phyloP scores from a whole-genome alignment of 148 eudicot genomes.

The Chenopodium album region DNA sequence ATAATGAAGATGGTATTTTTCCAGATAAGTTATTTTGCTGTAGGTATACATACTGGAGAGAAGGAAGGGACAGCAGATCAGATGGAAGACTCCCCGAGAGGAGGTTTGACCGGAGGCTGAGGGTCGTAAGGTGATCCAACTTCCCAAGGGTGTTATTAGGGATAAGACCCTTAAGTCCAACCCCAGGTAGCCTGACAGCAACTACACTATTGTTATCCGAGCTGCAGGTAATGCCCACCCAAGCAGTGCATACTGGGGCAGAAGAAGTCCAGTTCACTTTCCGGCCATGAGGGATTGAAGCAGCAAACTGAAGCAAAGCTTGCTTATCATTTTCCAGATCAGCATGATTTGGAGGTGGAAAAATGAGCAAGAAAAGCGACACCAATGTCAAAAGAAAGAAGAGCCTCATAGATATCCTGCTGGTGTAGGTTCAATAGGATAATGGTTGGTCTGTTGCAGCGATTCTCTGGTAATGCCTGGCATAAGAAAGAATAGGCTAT shows the following conservation, averaged over 20 bases:
- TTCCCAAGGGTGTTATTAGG: conserved; percentile 69
- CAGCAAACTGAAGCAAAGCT: conserved; percentile 77
- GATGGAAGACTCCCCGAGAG: conserved; percentile 68
- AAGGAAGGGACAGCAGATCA: conserved; percentile 65
- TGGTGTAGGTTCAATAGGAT: conserved; percentile 13
- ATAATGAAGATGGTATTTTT: conserved; percentile 58
- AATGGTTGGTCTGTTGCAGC: conserved; percentile 12
- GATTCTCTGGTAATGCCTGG: conserved; percentile 25
- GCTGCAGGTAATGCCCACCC: conserved; percentile 79
- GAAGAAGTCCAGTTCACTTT: conserved; percentile 68
- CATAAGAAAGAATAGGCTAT: conserved; percentile 19
- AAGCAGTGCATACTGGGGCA: conserved; percentile 59
- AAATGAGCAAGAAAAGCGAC: conserved; percentile 30
- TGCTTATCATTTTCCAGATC: conserved; percentile 59
- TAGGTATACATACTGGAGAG: conserved; percentile 60
- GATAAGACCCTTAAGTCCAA: conserved; percentile 67
- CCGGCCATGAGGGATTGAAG: conserved; percentile 62
- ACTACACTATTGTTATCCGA: conserved; percentile 46
- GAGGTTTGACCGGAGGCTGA: conserved; percentile 74
- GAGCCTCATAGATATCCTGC: conserved; percentile 47
- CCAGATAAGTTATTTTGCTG: conserved; percentile 76
- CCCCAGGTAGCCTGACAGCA: conserved; percentile 71
- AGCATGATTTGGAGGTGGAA: conserved; percentile 34
- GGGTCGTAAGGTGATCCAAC: conserved; percentile 47
- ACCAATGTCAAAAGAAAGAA: conserved; percentile 25